phyloP scores from a whole-genome alignment of 192 early-diverging fungal species.

The Gaertneriomyces semiglobifer region DNA sequence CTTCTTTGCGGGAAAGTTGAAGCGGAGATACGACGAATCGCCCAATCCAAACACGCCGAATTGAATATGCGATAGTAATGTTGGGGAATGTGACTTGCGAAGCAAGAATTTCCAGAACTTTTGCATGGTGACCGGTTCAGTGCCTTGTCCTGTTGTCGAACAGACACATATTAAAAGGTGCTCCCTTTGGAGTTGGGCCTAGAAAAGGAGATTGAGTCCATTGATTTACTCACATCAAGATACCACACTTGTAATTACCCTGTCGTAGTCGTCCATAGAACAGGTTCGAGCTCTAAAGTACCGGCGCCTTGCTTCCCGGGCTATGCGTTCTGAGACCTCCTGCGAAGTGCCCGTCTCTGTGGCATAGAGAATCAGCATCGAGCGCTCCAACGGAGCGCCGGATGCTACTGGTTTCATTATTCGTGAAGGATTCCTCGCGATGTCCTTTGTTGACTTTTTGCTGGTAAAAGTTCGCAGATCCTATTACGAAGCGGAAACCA shows the following conservation, averaged over 20 bases:
- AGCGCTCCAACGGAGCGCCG: background rate
- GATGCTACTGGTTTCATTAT: too few relatives aligned
- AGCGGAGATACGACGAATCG: constrained; percentile 89
- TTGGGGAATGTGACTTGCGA: constrained; percentile 67
- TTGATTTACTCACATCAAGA: background rate
- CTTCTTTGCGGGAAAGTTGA: constrained; percentile 93
- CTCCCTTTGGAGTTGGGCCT: constrained; percentile 60
- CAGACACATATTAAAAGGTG: constrained; percentile 76
- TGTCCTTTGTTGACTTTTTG: too few relatives aligned
- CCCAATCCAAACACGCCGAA: constrained; percentile 93
- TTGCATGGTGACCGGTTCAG: constrained; percentile 89
- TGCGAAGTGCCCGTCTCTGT: constrained; percentile 91
- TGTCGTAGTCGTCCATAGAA: constrained; percentile 77
- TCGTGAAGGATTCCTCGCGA: too few relatives aligned
- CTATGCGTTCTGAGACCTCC: constrained; percentile 82
- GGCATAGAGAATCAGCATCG: constrained; percentile 78
- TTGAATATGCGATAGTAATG: constrained; percentile 61
- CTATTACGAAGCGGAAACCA: too few relatives aligned
- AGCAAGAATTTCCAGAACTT: constrained; percentile 89
- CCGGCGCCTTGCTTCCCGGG: constrained; percentile 71
- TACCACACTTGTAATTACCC: constrained; percentile 30
- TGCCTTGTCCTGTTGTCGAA: constrained; percentile 92
- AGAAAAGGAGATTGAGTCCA: background rate
- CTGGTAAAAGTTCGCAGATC: too few relatives aligned
- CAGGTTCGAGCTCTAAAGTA: constrained; percentile 61